Percentiles rank a stretch among this genome's conserved stretches.
phyloP scores from a whole-genome alignment of 306 rosid species.

The Alnus rubra region DNA sequence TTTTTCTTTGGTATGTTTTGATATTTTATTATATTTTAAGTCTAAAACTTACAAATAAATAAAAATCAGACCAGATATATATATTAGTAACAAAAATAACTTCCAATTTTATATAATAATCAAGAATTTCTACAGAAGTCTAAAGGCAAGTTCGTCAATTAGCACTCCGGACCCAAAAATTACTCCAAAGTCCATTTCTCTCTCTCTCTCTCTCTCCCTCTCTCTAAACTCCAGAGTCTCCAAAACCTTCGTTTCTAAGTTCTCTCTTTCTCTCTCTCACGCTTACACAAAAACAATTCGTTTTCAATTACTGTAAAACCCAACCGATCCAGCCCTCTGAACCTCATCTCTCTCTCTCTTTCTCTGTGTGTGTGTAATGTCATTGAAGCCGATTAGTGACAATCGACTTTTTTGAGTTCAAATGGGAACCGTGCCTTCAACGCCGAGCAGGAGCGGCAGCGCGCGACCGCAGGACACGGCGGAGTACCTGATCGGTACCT shows the following conservation, averaged over 20 bases:
- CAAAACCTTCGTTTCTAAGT: constrained; percentile 61
- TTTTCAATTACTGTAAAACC: constrained; percentile 26
- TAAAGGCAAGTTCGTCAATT: constrained; percentile 8
- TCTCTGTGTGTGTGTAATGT: constrained; percentile 42
- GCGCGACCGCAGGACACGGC: constrained; percentile 73
- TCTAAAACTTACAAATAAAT: too few relatives aligned
- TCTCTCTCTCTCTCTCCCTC: neutral
- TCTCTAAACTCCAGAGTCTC: neutral
- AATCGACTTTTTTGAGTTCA: neutral
- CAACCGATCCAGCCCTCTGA: constrained; percentile 41
- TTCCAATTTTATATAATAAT: too few relatives aligned
- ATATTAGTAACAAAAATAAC: too few relatives aligned
- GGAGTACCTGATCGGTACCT: constrained; percentile 86
- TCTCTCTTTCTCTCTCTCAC: constrained; percentile 19
- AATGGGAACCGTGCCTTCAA: constrained; percentile 93
- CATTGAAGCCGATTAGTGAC: constrained; percentile 32
- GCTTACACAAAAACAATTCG: constrained; percentile 27
- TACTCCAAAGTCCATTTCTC: constrained; percentile 2
- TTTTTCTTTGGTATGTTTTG: too few relatives aligned
- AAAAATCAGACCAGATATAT: too few relatives aligned
- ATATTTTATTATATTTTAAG: too few relatives aligned
- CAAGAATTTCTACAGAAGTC: neutral
- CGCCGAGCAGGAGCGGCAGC: constrained; percentile 59
- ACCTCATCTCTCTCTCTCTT: constrained; percentile 21
- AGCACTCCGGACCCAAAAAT: neutral